Evolutionary conservation across 163 green algal species (phyloP), one percentile per base, ranked within the genome.

Genomic region (Volvox carteri): DNA sequence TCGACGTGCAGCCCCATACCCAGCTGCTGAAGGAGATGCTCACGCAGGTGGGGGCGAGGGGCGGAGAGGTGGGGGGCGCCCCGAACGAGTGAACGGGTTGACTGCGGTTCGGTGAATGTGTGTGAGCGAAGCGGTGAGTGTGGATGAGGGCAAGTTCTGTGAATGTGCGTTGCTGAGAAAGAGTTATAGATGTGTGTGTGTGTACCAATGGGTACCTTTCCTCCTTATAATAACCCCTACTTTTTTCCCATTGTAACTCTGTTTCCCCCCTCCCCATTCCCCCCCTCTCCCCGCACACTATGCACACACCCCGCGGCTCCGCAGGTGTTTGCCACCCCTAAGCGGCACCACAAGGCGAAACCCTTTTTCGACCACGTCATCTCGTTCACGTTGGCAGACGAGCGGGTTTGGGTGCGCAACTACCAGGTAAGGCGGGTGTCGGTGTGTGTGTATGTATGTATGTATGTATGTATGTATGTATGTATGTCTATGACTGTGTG

Each of bases 351-450:
- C 88, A 98, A 98, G 90, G 93, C 78, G 73, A 99, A 99, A 92
- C 98, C 98, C 33, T 99, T 99, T 95, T 97, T 99, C 70, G 98
- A 99, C 93, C 98, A 99, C 89, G 96, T 99, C 11, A 85, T 99
- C 37, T 93, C 84, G 52, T 99, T 99, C 92, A 95, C 92, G 23
- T 77, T 98, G 5, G 95, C 96, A n/a, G 98, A 99, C 88, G 92
- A 90, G n/a, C 92, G 95, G 23, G 85, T 99, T 0, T 99, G 98
- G 98, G 93, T 99, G 52, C 93, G 98, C 74, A 99, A 99, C 94
- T 99, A 99, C 94, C 98, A 99, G 95, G 95, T 98, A 12, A 12
- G 85, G 28, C 16, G 30, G 83, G 65, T 28, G 62, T 21, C 5
- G 28, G 42, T 11, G 14, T 42, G 65, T 56, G 30, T 14, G 56